Base-by-base conservation (phyloP, 208 protist species). In the Trypanosoma melophagium region DNA sequence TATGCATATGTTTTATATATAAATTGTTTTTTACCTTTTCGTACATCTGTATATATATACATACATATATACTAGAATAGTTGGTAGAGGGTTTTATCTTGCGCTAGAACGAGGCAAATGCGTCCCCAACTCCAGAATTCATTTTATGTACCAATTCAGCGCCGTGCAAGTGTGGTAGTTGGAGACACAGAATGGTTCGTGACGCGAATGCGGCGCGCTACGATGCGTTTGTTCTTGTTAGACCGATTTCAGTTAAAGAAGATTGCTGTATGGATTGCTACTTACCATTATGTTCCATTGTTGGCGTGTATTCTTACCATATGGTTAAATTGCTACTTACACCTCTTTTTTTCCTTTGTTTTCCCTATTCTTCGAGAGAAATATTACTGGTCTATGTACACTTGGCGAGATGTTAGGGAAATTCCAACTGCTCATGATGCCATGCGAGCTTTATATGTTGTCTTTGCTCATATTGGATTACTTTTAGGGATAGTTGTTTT, bases 231-330 rank as follows among this genome's bases (percentile, higher is more conserved):
- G 19, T 71, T 77, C 35, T 44, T 71, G 10, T 14, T 77, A 0
- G 71, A 70, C 0, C 49, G 38, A 22, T 25, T 77, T 61, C 51
- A 60, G 19, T 12, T 58, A n/a, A 68, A 66, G 28, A 63, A 21
- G 22, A 28, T 71, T 42, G 56, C 21, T 53, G 57, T 59, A 21
- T 71, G 71, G 64, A 28, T 70, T 57, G 62, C 62, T 35, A 69
- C 71, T 14, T 77, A 66, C 21, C 55, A 77, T 38, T 77, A 77
- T 35, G 53, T 62, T 41, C 60, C 71, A 25, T 31, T 71, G 25
- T 40, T 70, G 42, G 40, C 56, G 1, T 58, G 25, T 19, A 60
- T 71, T 25, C 51, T 71, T 28, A 53, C 71, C 7, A 64, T 77
- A 41, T 60, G 51, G 47, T 16, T 71, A 41, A 69, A 64, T 19